Percentiles rank a stretch among this genome's conserved stretches.
Conservation (phyloP, 1,284 basidiomycete genomes). For the Leccinum griseonigrum region DNA sequence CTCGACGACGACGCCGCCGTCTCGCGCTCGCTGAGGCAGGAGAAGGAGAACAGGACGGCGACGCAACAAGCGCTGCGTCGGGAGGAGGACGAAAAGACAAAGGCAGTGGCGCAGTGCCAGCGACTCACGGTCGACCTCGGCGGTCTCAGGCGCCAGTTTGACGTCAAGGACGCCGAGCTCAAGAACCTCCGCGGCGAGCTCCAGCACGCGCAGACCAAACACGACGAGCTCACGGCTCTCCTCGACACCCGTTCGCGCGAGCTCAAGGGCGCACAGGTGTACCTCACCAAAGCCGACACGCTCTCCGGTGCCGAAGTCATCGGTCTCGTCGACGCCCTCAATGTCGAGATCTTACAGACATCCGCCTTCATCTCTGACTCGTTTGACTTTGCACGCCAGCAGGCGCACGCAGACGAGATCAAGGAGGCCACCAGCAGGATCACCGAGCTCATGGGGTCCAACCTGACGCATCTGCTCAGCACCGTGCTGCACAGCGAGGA, state of each 20-base stretch:
- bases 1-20: slow-evolving; percentile 11
- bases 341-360: slow-evolving; percentile 49
- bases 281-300: slow-evolving; percentile 45
- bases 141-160: slow-evolving; percentile 24
- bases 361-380: slow-evolving; percentile 48
- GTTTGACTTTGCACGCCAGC: slow-evolving; percentile 34
- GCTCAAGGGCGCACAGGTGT: slow-evolving; percentile 44
- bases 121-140: slow-evolving; percentile 18
- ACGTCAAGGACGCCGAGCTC: slow-evolving; percentile 22
- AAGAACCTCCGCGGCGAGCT: slow-evolving; percentile 28
- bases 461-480: slow-evolving; percentile 37
- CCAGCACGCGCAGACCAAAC: slow-evolving; percentile 25
- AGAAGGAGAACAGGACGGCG: slow-evolving; percentile 8
- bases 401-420: slow-evolving; percentile 29
- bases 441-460: slow-evolving; percentile 37
- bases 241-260: slow-evolving; percentile 43
- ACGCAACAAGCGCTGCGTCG: slow-evolving; percentile 18
- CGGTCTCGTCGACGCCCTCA: slow-evolving; percentile 42
- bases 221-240: slow-evolving; percentile 35
- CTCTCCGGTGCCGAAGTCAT: slow-evolving; percentile 49
- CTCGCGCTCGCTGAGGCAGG: slow-evolving; percentile 17
- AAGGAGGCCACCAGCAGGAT: slow-evolving; percentile 31
- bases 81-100: slow-evolving; percentile 23
- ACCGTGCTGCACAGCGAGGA: slow-evolving; percentile 38
- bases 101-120: slow-evolving; percentile 9